These are phyloP conservation scores for Gloeophyllum trabeum DNA, from an alignment of 768 basidiomycete species.

Conservation along the genomic window DNA sequence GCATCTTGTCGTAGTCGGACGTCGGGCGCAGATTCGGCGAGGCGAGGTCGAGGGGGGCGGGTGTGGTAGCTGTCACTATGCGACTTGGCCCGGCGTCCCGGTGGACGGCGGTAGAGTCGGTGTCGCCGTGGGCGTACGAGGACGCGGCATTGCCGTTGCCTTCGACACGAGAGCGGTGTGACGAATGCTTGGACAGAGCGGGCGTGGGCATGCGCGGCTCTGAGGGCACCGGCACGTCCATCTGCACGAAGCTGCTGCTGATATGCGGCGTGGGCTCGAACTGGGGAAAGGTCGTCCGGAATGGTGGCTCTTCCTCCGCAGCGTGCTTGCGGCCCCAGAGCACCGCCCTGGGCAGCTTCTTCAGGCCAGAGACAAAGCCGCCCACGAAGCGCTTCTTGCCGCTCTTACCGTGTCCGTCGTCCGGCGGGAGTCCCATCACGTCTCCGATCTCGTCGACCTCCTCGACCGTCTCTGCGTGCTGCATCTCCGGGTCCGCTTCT, in stretches of 20 bases:
- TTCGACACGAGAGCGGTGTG: neutral
- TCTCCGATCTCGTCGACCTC: neutral
- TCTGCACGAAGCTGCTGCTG: too few species aligned
- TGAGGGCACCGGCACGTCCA: too few species aligned
- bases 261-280: neutral
- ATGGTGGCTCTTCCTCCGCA: neutral
- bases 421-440: neutral
- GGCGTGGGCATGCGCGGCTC: neutral
- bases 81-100: neutral
- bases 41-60: neutral
- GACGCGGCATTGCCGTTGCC: neutral
- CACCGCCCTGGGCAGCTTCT: slow-evolving; percentile 1
- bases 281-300: neutral
- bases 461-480: neutral
- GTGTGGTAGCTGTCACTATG: neutral
- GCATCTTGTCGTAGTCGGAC: neutral
- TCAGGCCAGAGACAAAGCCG: slow-evolving; percentile 1
- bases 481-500: neutral
- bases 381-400: neutral
- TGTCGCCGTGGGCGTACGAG: neutral
- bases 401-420: too few species aligned
- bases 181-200: neutral
- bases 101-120: neutral
- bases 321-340: neutral
- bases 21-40: neutral